These are phyloP conservation scores for Colletotrichum spaethianum DNA, from an alignment of 2,329 filamentous ascomycete species.

Conservation along the genomic window DNA sequence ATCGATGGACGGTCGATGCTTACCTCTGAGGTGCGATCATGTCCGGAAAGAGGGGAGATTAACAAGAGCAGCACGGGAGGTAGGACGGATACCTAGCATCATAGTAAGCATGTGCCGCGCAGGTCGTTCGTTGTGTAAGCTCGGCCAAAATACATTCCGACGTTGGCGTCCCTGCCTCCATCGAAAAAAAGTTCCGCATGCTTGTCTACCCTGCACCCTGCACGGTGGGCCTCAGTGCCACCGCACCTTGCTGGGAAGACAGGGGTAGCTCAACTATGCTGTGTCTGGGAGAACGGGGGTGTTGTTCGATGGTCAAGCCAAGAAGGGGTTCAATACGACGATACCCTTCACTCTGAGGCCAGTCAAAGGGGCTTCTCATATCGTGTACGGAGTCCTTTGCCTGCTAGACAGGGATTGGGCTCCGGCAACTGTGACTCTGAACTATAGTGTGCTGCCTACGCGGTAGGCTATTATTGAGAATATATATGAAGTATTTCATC, in stretches of 20 bases:
- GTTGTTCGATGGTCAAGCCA: constrained; percentile 14
- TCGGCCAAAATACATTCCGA: not conserved
- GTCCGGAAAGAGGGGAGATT: not conserved
- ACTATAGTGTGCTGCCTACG: not conserved
- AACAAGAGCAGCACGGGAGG: not conserved
- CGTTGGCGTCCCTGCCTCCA: constrained; percentile 2
- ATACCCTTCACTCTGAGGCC: not conserved
- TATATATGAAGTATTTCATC: constrained; percentile 20
- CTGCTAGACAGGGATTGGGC: not conserved
- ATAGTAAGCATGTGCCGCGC: not conserved
- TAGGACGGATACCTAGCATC: not conserved
- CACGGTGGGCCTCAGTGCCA: constrained; percentile 3
- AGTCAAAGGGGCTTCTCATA: not conserved
- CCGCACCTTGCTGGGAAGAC: not conserved
- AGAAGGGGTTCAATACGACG: not conserved
- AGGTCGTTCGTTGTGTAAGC: not conserved
- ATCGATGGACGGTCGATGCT: constrained; percentile 22
- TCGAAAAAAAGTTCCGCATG: constrained; percentile 16
- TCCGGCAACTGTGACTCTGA: not conserved
- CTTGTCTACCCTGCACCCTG: constrained; percentile 17
- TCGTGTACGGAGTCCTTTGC: not conserved
- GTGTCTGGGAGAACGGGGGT: not conserved
- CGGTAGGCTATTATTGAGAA: not conserved
- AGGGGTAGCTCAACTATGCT: not conserved
- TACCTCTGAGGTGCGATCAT: constrained; percentile 26